Base-by-base conservation (phyloP, 2,329 filamentous ascomycete species). In the Chrysoporthe cubensis region DNA sequence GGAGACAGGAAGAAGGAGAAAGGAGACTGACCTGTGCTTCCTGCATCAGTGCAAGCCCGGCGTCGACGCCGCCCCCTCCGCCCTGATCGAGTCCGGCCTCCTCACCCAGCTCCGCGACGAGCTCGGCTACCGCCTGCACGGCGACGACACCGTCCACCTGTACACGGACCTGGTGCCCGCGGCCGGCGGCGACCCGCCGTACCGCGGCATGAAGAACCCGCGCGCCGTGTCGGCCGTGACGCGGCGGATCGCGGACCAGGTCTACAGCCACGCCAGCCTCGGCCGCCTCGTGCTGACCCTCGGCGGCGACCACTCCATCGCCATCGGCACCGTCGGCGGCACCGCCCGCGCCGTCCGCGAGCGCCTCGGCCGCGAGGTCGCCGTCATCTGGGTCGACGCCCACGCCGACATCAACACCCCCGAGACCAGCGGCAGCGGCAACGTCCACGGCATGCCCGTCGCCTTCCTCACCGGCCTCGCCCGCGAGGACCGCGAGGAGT, bases 391-490 rank as follows among this genome's bases (percentile, higher is more conserved):
- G 96, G 96, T 99, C 43, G 96, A 99, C 80, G 96, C 96, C 37
- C 96, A 99, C 80, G 91, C 95, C 65, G 96, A 99, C 80, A 97
- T 99, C 84, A 99, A 99, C 83, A 94, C 92, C 1, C 96, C 95
- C 64, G 94, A 98, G 86, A 91, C 88, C 60, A 95, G 91, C 72
- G 91, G 87, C 54, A 96, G 91, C 73, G 96, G 96, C 44, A 98
- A 98, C 81, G 91, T 99, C 71, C 96, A 99, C 81, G 96, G 96
- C 74, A 99, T 99, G 96, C 96, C 96, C 2, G 92, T 98, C 48
- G 89, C 93, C 3, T 99, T 98, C 80, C 80, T 97, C 72, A 94
- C 94, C 0, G 93, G 96, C 0, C 83, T 99, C 67, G 92, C 94
- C 58, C 88, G 83, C 72, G 92, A 94, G 74, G 87, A 92, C 60